phyloP scores from a whole-genome alignment of 495 filamentous ascomycete species.

The Aspergillus incahuasiensis region DNA sequence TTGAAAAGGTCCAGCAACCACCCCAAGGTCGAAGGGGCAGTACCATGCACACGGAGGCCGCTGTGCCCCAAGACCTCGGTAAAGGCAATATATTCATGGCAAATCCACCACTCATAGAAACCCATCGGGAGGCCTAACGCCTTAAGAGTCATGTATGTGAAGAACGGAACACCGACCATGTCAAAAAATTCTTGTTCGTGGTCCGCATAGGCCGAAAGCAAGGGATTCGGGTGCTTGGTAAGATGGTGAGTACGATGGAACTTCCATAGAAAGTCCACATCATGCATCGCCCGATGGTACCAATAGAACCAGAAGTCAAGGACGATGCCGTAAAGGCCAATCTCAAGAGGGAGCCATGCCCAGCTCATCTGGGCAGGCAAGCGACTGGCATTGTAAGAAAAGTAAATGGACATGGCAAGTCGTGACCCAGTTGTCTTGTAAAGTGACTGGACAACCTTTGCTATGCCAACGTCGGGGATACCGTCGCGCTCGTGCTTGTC shows the following conservation, averaged over 20 bases:
- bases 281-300: slow-evolving; percentile 42
- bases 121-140: slow-evolving; percentile 35
- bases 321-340: slow-evolving; percentile 37
- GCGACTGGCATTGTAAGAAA: slow-evolving; percentile 18
- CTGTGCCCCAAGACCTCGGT: slow-evolving; percentile 39
- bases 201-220: slow-evolving; percentile 40
- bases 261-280: slow-evolving; percentile 36
- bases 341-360: slow-evolving; percentile 34
- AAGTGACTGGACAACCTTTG: slow-evolving; percentile 19
- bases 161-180: slow-evolving; percentile 36
- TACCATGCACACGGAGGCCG: slow-evolving; percentile 34
- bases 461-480: slow-evolving; percentile 24
- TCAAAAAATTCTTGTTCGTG: slow-evolving; percentile 44
- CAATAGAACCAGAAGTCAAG: slow-evolving; percentile 47
- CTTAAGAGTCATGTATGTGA: slow-evolving; percentile 31
- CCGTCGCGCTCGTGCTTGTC: slow-evolving; percentile 26
- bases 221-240: slow-evolving; percentile 40
- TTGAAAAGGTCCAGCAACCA: slow-evolving; percentile 34
- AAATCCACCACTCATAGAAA: slow-evolving; percentile 45
- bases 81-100: slow-evolving; percentile 38
- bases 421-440: slow-evolving; percentile 23
- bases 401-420: slow-evolving; percentile 18
- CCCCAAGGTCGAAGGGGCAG: slow-evolving; percentile 30
- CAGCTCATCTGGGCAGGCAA: slow-evolving; percentile 22
- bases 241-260: slow-evolving; percentile 43